These are phyloP conservation scores for Trichoderma hamatum DNA, from an alignment of 2,329 filamentous ascomycete genomes.

Conservation along the genomic window DNA sequence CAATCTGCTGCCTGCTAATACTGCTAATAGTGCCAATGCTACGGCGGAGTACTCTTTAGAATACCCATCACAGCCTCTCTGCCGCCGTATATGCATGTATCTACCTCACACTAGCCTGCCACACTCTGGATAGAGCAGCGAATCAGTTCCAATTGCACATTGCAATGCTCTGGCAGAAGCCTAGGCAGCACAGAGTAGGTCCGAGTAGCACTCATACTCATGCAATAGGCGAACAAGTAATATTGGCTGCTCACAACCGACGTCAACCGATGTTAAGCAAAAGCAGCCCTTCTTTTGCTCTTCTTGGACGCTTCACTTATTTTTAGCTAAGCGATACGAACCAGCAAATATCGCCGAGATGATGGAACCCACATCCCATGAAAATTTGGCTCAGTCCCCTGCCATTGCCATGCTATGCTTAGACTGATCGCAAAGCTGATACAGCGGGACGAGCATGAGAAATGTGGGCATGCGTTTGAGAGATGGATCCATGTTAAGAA, in stretches of 20 bases:
- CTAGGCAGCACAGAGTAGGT: neutral
- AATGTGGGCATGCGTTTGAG: neutral
- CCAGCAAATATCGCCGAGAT: slow-evolving; percentile 13
- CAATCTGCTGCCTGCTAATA: neutral
- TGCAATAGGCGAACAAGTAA: neutral
- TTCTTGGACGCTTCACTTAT: neutral
- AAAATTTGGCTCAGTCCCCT: slow-evolving; percentile 4
- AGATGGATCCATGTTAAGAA: neutral
- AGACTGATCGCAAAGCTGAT: neutral
- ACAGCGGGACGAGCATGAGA: neutral
- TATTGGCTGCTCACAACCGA: neutral
- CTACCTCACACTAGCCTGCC: neutral
- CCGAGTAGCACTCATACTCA: neutral
- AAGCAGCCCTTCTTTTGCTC: neutral
- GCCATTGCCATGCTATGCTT: neutral
- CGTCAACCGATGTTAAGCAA: neutral
- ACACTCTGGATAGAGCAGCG: neutral
- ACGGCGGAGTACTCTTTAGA: neutral
- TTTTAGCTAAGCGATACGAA: neutral
- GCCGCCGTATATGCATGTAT: neutral
- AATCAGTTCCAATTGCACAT: neutral
- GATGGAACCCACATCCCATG: slow-evolving; percentile 7
- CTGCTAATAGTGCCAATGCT: neutral
- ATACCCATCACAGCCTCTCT: neutral
- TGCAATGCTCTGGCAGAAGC: neutral